phyloP scores from a whole-genome alignment of 164 flowering plant genomes.

The Umbilicus rupestris region DNA sequence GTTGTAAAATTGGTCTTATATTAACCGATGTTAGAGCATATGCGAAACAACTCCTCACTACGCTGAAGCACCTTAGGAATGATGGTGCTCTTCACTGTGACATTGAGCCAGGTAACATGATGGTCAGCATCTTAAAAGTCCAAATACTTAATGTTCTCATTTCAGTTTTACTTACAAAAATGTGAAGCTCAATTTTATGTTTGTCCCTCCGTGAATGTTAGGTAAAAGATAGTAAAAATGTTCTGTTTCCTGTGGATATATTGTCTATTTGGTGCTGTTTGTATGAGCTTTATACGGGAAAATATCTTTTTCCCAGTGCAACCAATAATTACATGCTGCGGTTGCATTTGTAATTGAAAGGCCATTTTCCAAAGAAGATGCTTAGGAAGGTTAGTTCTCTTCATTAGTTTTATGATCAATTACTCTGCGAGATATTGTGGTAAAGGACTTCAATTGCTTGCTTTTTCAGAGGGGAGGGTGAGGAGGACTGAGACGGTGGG shows the following conservation, averaged over 20 bases:
- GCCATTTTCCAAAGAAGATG: conserved; percentile 97
- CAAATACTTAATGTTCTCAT: neutral
- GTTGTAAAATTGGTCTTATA: conserved; percentile 98
- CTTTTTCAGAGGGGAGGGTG: too few relatives aligned
- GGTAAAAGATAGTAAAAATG: conserved; percentile 97
- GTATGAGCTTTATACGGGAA: conserved; percentile 87
- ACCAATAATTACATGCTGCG: conserved; percentile 98
- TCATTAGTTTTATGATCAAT: neutral
- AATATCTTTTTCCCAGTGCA: conserved; percentile 90
- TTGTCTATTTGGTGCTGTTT: conserved; percentile 99
- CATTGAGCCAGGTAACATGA: conserved; percentile 97
- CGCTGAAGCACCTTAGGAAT: conserved; percentile 83
- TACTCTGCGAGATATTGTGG: neutral
- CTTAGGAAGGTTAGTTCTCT: conserved; percentile 56
- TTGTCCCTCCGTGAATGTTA: conserved; percentile 18
- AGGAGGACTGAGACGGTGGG: too few relatives aligned
- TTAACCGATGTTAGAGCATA: conserved; percentile 92
- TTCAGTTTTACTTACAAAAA: neutral
- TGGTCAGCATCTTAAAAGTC: conserved; percentile 35
- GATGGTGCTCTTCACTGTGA: conserved; percentile 97
- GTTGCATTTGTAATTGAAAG: conserved; percentile 95
- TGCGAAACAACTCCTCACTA: conserved; percentile 93
- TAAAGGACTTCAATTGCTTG: neutral
- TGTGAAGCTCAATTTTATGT: neutral
- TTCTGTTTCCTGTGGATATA: conserved; percentile 90